Evolutionary conservation across 805 yeast species (phyloP).

Genomic region (Metschnikowia picachoensis): DNA sequence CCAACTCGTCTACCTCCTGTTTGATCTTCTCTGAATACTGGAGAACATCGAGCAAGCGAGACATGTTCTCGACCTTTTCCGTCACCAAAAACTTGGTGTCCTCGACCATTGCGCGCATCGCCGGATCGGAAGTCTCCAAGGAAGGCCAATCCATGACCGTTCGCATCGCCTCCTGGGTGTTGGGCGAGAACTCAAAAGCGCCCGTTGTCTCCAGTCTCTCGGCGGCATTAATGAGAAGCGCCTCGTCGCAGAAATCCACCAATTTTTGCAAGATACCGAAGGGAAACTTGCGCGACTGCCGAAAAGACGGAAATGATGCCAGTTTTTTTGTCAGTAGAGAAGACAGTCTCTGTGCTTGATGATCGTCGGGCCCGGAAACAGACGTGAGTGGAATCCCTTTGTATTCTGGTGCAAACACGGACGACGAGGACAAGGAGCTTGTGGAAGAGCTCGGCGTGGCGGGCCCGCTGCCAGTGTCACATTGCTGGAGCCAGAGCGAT

Average conservation of each 20-base stretch:
- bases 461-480: slow-evolving; percentile 11
- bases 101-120: slow-evolving; percentile 54
- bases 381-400: slow-evolving; percentile 48
- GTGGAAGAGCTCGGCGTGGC: slow-evolving; percentile 17
- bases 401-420: slow-evolving; percentile 41
- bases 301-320: slow-evolving; percentile 27
- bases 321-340: slow-evolving; percentile 7
- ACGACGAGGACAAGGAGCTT: slow-evolving; percentile 19
- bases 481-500: slow-evolving; percentile 25
- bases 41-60: slow-evolving; percentile 68
- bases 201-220: slow-evolving; percentile 50
- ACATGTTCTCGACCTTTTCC: slow-evolving; percentile 65
- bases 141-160: slow-evolving; percentile 39
- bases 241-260: slow-evolving; percentile 68
- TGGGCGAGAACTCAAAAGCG: slow-evolving; percentile 48
- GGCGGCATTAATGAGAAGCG: slow-evolving; percentile 62
- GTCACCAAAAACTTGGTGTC: slow-evolving; percentile 63
- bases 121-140: slow-evolving; percentile 60
- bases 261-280: slow-evolving; percentile 56
- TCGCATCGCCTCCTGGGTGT: slow-evolving; percentile 53
- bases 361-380: slow-evolving; percentile 4
- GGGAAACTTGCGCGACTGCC: slow-evolving; percentile 52
- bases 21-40: slow-evolving; percentile 74
- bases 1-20: slow-evolving; percentile 70
- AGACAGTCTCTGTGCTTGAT: slow-evolving; percentile 20